A percentile compares a stretch with the other conserved stretches of the same genome.
Evolutionary conservation across 2,329 filamentous ascomycete species (phyloP).

Genomic region (Leptodontidium sp.): DNA sequence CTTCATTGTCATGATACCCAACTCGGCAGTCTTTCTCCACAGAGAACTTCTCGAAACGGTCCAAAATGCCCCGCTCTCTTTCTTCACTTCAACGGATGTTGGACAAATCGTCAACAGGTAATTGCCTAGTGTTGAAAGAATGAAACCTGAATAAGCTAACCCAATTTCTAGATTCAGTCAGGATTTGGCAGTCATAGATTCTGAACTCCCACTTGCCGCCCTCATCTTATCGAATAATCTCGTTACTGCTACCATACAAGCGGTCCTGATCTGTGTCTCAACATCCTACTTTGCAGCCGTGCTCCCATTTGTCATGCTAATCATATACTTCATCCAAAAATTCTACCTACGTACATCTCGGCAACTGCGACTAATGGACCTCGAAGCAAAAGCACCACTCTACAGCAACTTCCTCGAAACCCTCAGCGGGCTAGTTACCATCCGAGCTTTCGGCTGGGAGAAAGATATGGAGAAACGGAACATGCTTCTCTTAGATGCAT

Average conservation of each 20-base stretch:
- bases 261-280: conserved; percentile 44
- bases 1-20: conserved; percentile 61
- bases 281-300: conserved; percentile 52
- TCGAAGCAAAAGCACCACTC: conserved; percentile 53
- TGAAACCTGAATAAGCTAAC: background rate
- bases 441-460: conserved; percentile 56
- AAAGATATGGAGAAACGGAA: conserved; percentile 45
- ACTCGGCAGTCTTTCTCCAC: conserved; percentile 59
- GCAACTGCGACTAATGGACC: conserved; percentile 55
- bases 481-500: conserved; percentile 26
- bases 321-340: conserved; percentile 55
- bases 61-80: conserved; percentile 50
- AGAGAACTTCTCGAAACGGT: conserved; percentile 56
- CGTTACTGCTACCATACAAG: conserved; percentile 42
- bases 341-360: conserved; percentile 57
- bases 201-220: conserved; percentile 44
- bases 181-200: conserved; percentile 47
- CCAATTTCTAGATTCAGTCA: conserved; percentile 51
- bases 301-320: conserved; percentile 50
- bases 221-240: conserved; percentile 49
- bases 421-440: conserved; percentile 52
- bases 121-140: background rate
- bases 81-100: conserved; percentile 53
- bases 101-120: conserved; percentile 51
- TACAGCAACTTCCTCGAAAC: conserved; percentile 56